Conservation (phyloP, 352 stramenopile genomes). For the Globisporangium orthogonon region DNA sequence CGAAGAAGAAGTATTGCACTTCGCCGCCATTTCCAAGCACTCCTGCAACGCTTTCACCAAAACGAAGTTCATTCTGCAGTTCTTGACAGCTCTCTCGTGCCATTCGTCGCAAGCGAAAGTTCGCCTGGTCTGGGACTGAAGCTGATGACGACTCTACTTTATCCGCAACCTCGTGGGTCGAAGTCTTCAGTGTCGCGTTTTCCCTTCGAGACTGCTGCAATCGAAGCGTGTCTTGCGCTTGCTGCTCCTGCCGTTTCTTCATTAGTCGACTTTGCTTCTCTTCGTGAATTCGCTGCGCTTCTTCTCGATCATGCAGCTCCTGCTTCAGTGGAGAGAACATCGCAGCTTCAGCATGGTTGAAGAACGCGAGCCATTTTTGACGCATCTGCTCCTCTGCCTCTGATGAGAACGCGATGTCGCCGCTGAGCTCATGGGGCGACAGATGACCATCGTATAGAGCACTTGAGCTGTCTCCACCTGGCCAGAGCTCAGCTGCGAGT, state of each 20-base stretch:
- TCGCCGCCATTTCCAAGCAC: conserved; percentile 18
- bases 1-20: conserved; percentile 51
- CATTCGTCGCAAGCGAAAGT: conserved; percentile 44
- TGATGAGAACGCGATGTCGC: conserved; percentile 36
- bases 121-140: conserved; percentile 12
- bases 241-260: conserved; percentile 59
- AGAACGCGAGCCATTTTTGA: conserved; percentile 57
- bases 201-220: conserved; percentile 23
- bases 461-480: not conserved
- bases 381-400: conserved; percentile 44
- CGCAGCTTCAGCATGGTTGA: conserved; percentile 36
- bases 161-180: not conserved
- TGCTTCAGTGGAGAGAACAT: conserved; percentile 53
- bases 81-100: conserved; percentile 46
- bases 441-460: not conserved
- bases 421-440: not conserved
- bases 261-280: conserved; percentile 45
- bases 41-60: conserved; percentile 31
- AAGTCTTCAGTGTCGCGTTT: conserved; percentile 2
- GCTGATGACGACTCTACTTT: not conserved
- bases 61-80: conserved; percentile 40
- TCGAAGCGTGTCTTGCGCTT: conserved; percentile 35
- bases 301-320: conserved; percentile 34
- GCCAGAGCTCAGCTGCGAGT: not conserved
- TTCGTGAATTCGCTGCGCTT: conserved; percentile 32